Base-by-base conservation (phyloP, 1,284 basidiomycete species). In the Serendipita sp. region DNA sequence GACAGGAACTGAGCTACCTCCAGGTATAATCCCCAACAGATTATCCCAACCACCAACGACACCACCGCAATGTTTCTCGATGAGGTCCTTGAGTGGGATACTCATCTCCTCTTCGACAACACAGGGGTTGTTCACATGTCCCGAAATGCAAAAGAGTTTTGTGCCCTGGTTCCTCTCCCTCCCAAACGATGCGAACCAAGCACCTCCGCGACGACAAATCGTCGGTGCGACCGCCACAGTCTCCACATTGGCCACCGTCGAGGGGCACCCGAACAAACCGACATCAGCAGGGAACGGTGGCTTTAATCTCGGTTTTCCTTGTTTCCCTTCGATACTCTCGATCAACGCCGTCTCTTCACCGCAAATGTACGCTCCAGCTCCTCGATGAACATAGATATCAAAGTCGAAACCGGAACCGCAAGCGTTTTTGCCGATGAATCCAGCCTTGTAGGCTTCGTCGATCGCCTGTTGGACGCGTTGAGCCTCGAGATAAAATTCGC, bases 251-350 rank as follows among this genome's bases (percentile, higher is more conserved):
- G 95, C 94, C 58, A 99, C 95, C 6, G 96, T 98, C 1, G 92
- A 91, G 0, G 94, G 94, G 75, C 93, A 97, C 6, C 94, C 94
- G 71, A 98, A 99, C 49, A 97, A 78, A 65, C 94, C 94, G 60
- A 98, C 94, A 68, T 98, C 94, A 66, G 95, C 95, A 13, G 95
- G 95, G 85, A 98, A 99, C 50, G 95, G 96, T n/a, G 95, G 95
- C 80, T 99, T 99, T 70, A 99, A 80, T 67, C 95, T 83, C 2
- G 95, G 95, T 75, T 98, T 98, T 50, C 95, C 95, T 76, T 98
- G 95, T 76, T 98, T 99, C 45, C 95, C 88, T 77, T 99, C 96
- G 65, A 99, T 75, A 67, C 87, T 91, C 78, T 99, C 94, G 72
- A 99, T 98, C 35, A 98, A 79, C 1, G 95, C 95, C 0, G 96